Evolutionary conservation across 2,329 filamentous ascomycete genomes (phyloP), one percentile per base, ranked within the genome.

Genomic region (Monosporascus cannonballus): DNA sequence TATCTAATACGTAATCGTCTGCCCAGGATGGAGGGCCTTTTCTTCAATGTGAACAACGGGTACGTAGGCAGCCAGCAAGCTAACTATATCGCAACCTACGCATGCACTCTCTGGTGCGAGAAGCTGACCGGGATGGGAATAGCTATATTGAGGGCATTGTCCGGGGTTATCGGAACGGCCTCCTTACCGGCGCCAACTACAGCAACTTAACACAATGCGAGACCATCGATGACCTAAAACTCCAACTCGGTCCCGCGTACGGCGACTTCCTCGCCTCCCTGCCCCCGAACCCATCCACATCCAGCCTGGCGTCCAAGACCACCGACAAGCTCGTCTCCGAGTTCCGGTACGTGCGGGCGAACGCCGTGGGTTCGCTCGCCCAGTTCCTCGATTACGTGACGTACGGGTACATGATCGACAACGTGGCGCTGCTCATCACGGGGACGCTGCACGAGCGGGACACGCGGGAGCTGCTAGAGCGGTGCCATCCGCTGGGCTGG

Each of bases 361-460:
- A 99, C 68, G 89, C 93, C 27, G 90, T 90, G 2, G 94, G 94
- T 17, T 90, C 91, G 1, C 84, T 96, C 38, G 87, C 92, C 57
- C 91, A 90, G 69, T 99, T 99, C 72, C 91, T 99, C 83, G 91
- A 97, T 72, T 99, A 96, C 73, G 78, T 99, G 56, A 99, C 94
- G 1, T 99, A 99, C 71, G 93, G 92, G 57, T 99, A 99, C 79
- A 99, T 99, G 94, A 99, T 99, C 73, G 94, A 99, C 75, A 99
- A 99, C 66, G 91, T 99, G 50, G 94, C 95, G 39, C 86, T 99
- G 41, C 84, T 99, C 66, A 99, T 99, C 72, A 99, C 94, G 22
- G 94, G 94, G 57, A 99, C 94, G 14, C 82, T 99, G 30, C 94
- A 99, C 74, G 95, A 99, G 75, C 85, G 94, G 69, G 94, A 99